phyloP scores from a whole-genome alignment of 176 grass and related monocot genomes.

The Saccharum officinarum region DNA sequence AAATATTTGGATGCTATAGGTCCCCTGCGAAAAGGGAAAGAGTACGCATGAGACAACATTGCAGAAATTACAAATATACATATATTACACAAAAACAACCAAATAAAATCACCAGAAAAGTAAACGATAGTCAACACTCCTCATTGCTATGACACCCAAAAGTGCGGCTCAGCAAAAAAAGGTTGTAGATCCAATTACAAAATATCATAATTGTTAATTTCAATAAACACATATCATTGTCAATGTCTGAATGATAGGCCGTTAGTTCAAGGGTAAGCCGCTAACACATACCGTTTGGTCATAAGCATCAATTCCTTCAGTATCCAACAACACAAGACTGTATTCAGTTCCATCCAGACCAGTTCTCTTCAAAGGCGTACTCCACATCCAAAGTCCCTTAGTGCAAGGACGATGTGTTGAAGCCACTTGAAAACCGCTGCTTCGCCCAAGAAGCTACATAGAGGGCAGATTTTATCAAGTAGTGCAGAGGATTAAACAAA shows the following conservation, averaged over 20 bases:
- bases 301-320: slow-evolving; percentile 98
- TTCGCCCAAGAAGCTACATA: slow-evolving; percentile 79
- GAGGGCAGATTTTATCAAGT: not conserved
- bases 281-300: slow-evolving; percentile 82
- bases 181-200: not conserved
- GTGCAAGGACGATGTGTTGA: slow-evolving; percentile 94
- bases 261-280: not conserved
- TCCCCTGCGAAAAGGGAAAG: slow-evolving; percentile 59
- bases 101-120: slow-evolving; percentile 22
- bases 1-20: slow-evolving; percentile 99
- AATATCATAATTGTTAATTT: not conserved
- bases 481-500: not conserved
- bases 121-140: not conserved
- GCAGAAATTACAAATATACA: slow-evolving; percentile 11
- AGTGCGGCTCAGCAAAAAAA: not conserved
- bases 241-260: not conserved
- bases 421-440: slow-evolving; percentile 95
- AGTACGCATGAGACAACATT: not conserved
- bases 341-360: slow-evolving; percentile 92
- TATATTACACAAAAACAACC: not conserved
- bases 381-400: slow-evolving; percentile 99
- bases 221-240: not conserved
- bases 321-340: slow-evolving; percentile 86
- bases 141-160: slow-evolving; percentile 2
- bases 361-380: slow-evolving; percentile 78